A percentile compares a stretch with the other conserved stretches of the same genome.
Evolutionary conservation across 306 rosid genomes (phyloP).

Genomic region (Malus asiatica): DNA sequence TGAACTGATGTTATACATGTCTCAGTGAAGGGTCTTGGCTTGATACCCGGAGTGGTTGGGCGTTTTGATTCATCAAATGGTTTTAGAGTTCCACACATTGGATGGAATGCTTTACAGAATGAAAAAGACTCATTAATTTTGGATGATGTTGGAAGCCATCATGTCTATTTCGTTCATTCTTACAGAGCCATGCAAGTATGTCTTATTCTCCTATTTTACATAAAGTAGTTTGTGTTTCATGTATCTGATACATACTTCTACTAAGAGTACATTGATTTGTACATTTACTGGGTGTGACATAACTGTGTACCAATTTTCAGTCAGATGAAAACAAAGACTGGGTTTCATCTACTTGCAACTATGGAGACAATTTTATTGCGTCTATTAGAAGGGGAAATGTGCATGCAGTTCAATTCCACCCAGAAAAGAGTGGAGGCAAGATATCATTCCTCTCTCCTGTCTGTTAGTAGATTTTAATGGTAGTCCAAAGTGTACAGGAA

Average conservation of each 20-base stretch:
- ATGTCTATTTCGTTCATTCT: constrained; percentile 92
- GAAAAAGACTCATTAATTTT: constrained; percentile 58
- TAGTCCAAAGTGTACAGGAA: not conserved
- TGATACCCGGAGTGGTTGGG: constrained; percentile 89
- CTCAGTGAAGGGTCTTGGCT: constrained; percentile 90
- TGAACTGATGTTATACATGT: constrained; percentile 22
- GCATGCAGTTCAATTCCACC: constrained; percentile 98
- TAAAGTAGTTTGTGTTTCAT: not conserved
- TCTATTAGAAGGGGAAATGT: constrained; percentile 23
- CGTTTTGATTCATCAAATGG: constrained; percentile 88
- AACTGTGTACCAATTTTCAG: no score
- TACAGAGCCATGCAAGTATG: constrained; percentile 86
- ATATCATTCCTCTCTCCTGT: constrained; percentile 18
- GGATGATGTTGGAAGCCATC: constrained; percentile 73
- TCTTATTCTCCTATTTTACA: constrained; percentile 10
- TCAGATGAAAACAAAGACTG: constrained; percentile 79
- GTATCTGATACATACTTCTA: not conserved
- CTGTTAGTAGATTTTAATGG: not conserved
- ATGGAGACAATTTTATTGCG: no score
- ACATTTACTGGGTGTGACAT: no score
- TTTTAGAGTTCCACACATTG: constrained; percentile 89
- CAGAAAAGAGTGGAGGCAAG: constrained; percentile 97
- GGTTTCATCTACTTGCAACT: constrained; percentile 12
- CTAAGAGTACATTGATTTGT: no score
- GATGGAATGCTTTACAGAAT: constrained; percentile 89